Evolutionary conservation across 2,329 filamentous ascomycete species (phyloP), one percentile per base, ranked within the genome.

Genomic region (Orbilia brochopaga): DNA sequence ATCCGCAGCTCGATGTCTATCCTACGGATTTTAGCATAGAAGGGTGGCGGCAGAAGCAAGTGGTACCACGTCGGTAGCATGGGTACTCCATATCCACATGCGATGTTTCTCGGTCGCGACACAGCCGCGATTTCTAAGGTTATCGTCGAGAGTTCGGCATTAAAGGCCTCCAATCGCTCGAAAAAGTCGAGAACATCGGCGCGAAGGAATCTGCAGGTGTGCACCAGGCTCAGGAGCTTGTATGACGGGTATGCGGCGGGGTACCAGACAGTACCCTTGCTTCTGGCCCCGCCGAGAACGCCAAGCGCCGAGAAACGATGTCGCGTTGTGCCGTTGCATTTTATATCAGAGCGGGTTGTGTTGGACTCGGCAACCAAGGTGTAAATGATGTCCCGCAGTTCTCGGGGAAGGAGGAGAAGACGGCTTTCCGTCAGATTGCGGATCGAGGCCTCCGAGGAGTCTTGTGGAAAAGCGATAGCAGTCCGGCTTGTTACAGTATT

Each of bases 321-420:
- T 27, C n/a, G 24, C 51, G 60, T 40, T 40, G 51, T 50, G 1
- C n/a, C 17, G 60, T 64, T 64, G 51, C 40, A 64, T 64, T 64
- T 64, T 56, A 13, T 42, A 19, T 19, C 15, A 19, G 19, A 30
- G n/a, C n/a, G 40, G 17, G 35, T n/a, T 13, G 52, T 10, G 24
- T 44, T 19, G 21, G 13, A 30, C 15, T 44, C 37, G 17, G 35
- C 46, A 21, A 48, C 17, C n/a, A 30, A 54, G 5, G 7, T 17
- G 60, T 64, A 64, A n/a, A 56, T 50, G 7, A 37, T 24, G 15
- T 64, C 37, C 5, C 51, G 59, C 1, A 32, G 24, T 35, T 62
- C 50, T 11, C 50, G 35, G n/a, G 56, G 40, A 27, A 59, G 42
- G 19, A 27, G 42, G 6, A 59, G 56, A 21, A 59, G 42, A 8